These are phyloP conservation scores for Trametes cinnabarina DNA, from an alignment of 768 basidiomycete genomes.

Conservation along the genomic window DNA sequence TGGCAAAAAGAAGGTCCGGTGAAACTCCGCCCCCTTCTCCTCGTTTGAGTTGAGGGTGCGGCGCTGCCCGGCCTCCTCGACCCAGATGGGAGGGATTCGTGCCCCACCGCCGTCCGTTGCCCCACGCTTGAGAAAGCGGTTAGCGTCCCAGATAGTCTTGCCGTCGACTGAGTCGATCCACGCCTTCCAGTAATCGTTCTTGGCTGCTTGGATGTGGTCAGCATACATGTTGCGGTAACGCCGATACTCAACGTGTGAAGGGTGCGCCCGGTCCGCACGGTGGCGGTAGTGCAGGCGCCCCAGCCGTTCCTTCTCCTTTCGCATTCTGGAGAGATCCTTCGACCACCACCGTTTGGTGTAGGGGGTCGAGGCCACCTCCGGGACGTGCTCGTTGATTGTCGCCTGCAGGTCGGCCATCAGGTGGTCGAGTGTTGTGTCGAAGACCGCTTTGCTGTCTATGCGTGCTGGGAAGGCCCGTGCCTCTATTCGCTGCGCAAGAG, in stretches of 20 bases:
- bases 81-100: constrained; percentile 21
- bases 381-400: constrained; percentile 21
- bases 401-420: constrained; percentile 22
- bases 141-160: constrained; percentile 23
- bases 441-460: background rate
- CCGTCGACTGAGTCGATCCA: constrained; percentile 22
- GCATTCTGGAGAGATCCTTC: constrained; percentile 25
- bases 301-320: constrained; percentile 19
- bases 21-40: constrained; percentile 21
- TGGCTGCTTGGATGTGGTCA: constrained; percentile 17
- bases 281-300: constrained; percentile 5
- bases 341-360: constrained; percentile 36
- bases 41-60: constrained; percentile 1
- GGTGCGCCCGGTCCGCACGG: constrained; percentile 12
- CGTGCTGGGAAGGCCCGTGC: background rate
- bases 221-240: constrained; percentile 16
- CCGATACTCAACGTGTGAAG: constrained; percentile 17
- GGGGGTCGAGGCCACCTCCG: constrained; percentile 18
- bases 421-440: background rate
- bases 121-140: constrained; percentile 5
- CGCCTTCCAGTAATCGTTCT: constrained; percentile 25
- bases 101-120: constrained; percentile 16
- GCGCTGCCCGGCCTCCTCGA: background rate
- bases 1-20: constrained; percentile 30
- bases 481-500: constrained; percentile 9